These are phyloP conservation scores for Penicillium roqueforti DNA, from an alignment of 495 filamentous ascomycete species.

Conservation along the genomic window DNA sequence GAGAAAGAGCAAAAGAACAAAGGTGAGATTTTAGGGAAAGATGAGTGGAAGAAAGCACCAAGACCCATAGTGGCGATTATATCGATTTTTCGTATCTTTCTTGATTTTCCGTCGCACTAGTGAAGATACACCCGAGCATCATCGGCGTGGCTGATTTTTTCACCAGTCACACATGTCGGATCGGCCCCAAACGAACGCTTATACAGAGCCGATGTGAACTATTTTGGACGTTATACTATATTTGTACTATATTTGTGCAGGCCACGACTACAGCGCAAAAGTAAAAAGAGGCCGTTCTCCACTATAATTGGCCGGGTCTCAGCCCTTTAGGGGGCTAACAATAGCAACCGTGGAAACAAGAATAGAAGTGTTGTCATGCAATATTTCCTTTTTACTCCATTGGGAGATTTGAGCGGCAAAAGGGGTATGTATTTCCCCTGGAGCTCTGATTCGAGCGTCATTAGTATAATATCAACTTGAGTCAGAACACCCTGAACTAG, in stretches of 20 bases:
- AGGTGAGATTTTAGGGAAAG: not conserved
- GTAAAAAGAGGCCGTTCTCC: not conserved
- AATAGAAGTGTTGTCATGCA: slow-evolving; percentile 10
- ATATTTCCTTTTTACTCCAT: slow-evolving; percentile 8
- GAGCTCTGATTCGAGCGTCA: too few relatives aligned
- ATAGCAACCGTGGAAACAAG: not conserved
- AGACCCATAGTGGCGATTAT: not conserved
- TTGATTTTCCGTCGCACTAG: not conserved
- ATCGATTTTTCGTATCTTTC: not conserved
- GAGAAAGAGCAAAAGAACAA: slow-evolving; percentile 11
- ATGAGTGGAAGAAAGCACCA: not conserved
- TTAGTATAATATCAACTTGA: too few relatives aligned
- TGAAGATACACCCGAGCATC: not conserved
- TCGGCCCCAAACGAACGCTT: not conserved
- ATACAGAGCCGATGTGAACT: not conserved
- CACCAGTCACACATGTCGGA: not conserved
- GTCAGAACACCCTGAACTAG: too few relatives aligned
- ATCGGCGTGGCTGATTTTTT: slow-evolving; percentile 1
- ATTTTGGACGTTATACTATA: not conserved
- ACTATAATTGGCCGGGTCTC: slow-evolving; percentile 10
- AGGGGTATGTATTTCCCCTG: not conserved
- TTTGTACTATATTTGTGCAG: too few relatives aligned
- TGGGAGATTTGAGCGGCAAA: not conserved
- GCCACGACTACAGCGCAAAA: too few relatives aligned
- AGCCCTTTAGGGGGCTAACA: slow-evolving; percentile 6